Conservation (phyloP, 2,329 filamentous ascomycete genomes). For the Trichoderma koningii region DNA sequence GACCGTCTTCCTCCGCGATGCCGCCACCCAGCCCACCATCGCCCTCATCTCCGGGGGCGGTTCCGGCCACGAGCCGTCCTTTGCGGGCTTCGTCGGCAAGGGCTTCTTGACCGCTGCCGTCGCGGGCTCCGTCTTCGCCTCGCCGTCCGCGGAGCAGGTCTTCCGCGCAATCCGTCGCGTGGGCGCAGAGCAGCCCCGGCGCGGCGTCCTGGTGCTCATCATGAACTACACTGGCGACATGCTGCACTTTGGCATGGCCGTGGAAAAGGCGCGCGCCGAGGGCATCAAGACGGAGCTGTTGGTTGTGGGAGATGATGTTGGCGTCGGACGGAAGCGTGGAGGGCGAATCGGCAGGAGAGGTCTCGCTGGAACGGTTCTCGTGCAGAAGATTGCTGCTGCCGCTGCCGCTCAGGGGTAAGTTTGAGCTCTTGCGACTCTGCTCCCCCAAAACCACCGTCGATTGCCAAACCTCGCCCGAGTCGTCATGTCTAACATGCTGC, state of each 20-base stretch:
- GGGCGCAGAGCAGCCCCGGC: conserved; percentile 49
- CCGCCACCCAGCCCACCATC: conserved; percentile 29
- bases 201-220: conserved; percentile 69
- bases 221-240: conserved; percentile 76
- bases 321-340: conserved; percentile 64
- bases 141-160: conserved; percentile 72
- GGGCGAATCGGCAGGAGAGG: conserved; percentile 73
- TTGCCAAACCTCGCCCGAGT: background rate
- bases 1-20: conserved; percentile 32
- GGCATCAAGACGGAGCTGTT: conserved; percentile 66
- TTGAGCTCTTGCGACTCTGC: no score
- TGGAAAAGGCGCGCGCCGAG: conserved; percentile 68
- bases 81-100: conserved; percentile 69
- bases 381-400: conserved; percentile 66
- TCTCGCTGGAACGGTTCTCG: conserved; percentile 66
- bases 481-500: background rate
- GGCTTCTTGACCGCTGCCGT: conserved; percentile 70
- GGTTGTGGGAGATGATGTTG: conserved; percentile 73
- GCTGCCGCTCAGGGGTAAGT: conserved; percentile 46
- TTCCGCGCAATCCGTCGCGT: conserved; percentile 64
- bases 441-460: background rate
- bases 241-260: conserved; percentile 73
- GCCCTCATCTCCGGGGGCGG: conserved; percentile 60
- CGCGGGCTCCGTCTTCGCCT: conserved; percentile 75
- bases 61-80: conserved; percentile 72